Conservation (phyloP, 192 early-diverging fungal species). For the Cetraspora pellucida region DNA sequence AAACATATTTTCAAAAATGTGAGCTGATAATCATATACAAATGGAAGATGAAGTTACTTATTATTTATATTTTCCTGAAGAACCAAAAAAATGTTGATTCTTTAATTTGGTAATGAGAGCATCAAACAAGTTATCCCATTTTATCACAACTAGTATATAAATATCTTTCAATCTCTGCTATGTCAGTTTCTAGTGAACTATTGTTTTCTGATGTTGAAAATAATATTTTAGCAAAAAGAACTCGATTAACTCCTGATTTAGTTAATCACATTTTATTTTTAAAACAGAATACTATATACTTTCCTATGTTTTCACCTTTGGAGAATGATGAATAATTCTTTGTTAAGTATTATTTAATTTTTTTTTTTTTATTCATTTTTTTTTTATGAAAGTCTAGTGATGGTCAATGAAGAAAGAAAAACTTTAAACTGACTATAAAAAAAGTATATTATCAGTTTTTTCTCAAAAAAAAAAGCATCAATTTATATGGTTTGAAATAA, state of each 20-base stretch:
- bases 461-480: no score
- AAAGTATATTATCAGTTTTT: no score
- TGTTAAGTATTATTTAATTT: no score
- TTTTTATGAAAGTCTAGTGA: no score
- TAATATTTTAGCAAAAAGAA: conserved; percentile 13
- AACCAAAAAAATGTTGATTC: conserved; percentile 1
- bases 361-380: no score
- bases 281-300: conserved; percentile 1
- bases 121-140: conserved; percentile 14
- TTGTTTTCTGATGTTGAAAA: conserved; percentile 23
- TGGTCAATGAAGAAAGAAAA: no score
- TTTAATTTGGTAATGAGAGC: conserved; percentile 27
- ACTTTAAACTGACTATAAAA: no score
- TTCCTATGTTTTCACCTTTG: background rate
- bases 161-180: conserved; percentile 32
- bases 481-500: no score
- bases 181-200: no score
- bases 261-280: conserved; percentile 26
- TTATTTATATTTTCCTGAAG: background rate
- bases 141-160: conserved; percentile 27
- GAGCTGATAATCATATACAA: background rate
- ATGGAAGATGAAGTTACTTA: background rate
- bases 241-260: conserved; percentile 3
- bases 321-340: no score
- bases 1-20: background rate